Conservation (phyloP, 768 basidiomycete genomes). For the Mycena belliarum region DNA sequence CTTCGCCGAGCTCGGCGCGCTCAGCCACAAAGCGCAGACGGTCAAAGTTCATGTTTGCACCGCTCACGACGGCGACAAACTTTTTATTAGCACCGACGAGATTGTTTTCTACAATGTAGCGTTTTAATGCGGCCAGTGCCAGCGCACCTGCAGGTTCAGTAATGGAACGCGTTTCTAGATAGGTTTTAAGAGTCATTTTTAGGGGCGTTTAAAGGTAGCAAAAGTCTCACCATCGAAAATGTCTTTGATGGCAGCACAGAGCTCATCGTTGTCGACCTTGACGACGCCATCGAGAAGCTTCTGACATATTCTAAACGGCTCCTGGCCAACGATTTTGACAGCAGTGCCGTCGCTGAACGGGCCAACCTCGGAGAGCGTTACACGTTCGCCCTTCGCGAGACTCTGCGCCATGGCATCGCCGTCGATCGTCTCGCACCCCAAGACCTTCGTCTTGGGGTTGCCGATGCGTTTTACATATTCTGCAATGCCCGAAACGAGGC, state of each 20-base stretch:
- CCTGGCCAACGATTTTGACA: constrained; percentile 92
- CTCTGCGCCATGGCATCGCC: constrained; percentile 93
- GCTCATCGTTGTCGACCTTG: constrained; percentile 90
- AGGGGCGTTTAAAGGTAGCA: not conserved
- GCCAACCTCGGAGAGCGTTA: constrained; percentile 86
- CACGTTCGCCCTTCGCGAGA: constrained; percentile 76
- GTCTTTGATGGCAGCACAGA: constrained; percentile 98
- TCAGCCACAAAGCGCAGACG: constrained; percentile 97
- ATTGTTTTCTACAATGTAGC: constrained; percentile 77
- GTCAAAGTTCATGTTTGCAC: constrained; percentile 99
- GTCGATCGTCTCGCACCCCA: constrained; percentile 93
- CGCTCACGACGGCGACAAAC: constrained; percentile 91
- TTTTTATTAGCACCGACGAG: constrained; percentile 82
- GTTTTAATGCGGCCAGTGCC: constrained; percentile 88
- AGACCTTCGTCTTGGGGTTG: constrained; percentile 74
- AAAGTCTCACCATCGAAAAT: constrained; percentile 85
- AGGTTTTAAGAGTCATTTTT: not conserved
- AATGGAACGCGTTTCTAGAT: constrained; percentile 87
- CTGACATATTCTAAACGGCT: constrained; percentile 91
- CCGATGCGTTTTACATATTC: constrained; percentile 95
- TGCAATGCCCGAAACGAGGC: constrained; percentile 85
- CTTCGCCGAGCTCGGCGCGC: constrained; percentile 95
- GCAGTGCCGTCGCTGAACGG: constrained; percentile 98
- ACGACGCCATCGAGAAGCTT: constrained; percentile 81
- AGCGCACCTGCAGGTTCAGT: constrained; percentile 97